Conservation (phyloP, 345 rosid genomes). For the Sonneratia caseolaris region DNA sequence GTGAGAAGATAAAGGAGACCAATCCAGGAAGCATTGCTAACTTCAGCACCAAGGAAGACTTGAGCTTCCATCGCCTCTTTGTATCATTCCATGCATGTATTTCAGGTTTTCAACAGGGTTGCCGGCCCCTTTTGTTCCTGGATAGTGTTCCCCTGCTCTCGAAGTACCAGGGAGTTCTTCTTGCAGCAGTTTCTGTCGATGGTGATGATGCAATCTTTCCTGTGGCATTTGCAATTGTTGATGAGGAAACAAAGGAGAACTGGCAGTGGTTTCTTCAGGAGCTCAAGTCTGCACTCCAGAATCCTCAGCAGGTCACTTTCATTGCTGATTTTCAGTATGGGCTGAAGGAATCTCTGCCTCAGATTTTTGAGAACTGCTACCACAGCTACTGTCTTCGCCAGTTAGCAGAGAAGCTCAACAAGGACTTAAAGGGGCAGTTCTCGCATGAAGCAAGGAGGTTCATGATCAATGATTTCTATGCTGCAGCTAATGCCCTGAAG, state of each 20-base stretch:
- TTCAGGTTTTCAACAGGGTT: conserved; percentile 76
- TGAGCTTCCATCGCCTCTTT: conserved; percentile 78
- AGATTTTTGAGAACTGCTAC: conserved; percentile 58
- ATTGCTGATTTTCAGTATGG: conserved; percentile 76
- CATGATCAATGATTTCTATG: conserved; percentile 65
- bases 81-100: conserved; percentile 78
- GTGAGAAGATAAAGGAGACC: conserved; percentile 86
- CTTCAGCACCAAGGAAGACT: conserved; percentile 79
- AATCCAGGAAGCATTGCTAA: conserved; percentile 82
- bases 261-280: conserved; percentile 83
- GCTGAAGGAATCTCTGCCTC: conserved; percentile 51
- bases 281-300: conserved; percentile 52
- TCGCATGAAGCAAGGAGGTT: conserved; percentile 90
- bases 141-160: conserved; percentile 65
- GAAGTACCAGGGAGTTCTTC: conserved; percentile 66
- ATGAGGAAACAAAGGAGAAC: conserved; percentile 71
- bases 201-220: conserved; percentile 82
- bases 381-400: conserved; percentile 74
- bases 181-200: conserved; percentile 65
- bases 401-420: conserved; percentile 67
- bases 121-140: conserved; percentile 80
- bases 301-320: conserved; percentile 51
- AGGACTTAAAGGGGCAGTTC: conserved; percentile 70
- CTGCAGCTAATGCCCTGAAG: conserved; percentile 66
- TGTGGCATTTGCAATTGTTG: conserved; percentile 74